Conservation (phyloP, 1,284 basidiomycete genomes). For the Mycena sp. region DNA sequence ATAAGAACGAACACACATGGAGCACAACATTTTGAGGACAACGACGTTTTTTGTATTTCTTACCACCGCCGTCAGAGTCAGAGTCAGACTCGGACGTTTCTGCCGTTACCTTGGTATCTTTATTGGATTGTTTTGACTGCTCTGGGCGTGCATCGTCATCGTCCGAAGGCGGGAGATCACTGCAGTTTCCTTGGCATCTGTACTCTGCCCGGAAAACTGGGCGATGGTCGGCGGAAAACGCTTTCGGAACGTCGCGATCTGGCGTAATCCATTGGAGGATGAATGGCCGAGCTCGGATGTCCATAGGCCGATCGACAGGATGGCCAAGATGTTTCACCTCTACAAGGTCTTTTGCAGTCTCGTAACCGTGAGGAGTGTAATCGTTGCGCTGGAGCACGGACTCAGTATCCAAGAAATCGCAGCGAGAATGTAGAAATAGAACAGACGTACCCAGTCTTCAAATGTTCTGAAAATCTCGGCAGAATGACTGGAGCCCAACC, state of each 20-base stretch:
- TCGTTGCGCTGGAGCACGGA: background rate
- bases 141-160: background rate
- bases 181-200: slow-evolving; percentile 2
- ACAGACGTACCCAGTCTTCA: background rate
- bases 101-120: background rate
- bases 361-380: slow-evolving; percentile 9
- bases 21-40: slow-evolving; percentile 1
- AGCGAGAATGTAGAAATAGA: too few species aligned
- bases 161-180: background rate
- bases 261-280: slow-evolving; percentile 13
- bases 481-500: background rate
- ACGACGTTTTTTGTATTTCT: background rate
- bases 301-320: slow-evolving; percentile 10
- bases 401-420: too few species aligned
- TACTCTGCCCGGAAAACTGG: slow-evolving; percentile 10
- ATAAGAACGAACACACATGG: background rate
- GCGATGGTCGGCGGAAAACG: background rate
- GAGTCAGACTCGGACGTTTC: background rate
- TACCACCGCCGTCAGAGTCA: background rate
- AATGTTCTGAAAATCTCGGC: background rate
- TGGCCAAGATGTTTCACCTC: slow-evolving; percentile 6
- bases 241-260: background rate
- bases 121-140: background rate
- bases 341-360: background rate
- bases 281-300: slow-evolving; percentile 16